A percentile compares a stretch with the other conserved stretches of the same genome.
These are phyloP conservation scores for Kodamaea sagamina DNA, from an alignment of 805 yeast species.

Conservation along the genomic window DNA sequence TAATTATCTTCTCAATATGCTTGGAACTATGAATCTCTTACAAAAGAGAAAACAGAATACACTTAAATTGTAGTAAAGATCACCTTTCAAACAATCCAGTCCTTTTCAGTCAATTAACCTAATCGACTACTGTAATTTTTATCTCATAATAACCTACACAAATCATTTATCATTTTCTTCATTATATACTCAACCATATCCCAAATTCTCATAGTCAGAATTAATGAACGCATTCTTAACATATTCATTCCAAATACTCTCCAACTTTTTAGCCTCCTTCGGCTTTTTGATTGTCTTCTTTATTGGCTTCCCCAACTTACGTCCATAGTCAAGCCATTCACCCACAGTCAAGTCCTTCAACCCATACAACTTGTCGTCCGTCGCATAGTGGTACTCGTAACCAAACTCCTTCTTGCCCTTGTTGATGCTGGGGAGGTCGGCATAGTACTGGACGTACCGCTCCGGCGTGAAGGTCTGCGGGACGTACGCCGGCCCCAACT, in stretches of 20 bases:
- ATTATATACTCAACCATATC: conserved; percentile 32
- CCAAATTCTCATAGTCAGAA: conserved; percentile 61
- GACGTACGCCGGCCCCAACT: conserved; percentile 75
- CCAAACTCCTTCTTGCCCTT: conserved; percentile 47
- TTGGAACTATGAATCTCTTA: too few relatives aligned
- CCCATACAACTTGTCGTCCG: conserved; percentile 58
- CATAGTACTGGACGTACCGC: conserved; percentile 69
- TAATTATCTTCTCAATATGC: not conserved
- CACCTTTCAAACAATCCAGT: too few relatives aligned
- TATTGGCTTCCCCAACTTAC: conserved; percentile 50
- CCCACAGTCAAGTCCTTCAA: conserved; percentile 58
- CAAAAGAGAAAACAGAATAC: too few relatives aligned
- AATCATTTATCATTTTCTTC: not conserved
- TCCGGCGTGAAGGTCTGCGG: conserved; percentile 74
- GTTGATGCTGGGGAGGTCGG: conserved; percentile 58
- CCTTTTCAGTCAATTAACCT: too few relatives aligned
- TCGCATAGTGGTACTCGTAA: conserved; percentile 68
- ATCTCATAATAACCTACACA: too few relatives aligned
- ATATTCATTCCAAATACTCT: conserved; percentile 58
- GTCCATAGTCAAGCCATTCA: conserved; percentile 63
- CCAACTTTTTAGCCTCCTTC: conserved; percentile 23
- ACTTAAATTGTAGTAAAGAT: too few relatives aligned
- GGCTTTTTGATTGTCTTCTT: conserved; percentile 20
- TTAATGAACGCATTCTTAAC: conserved; percentile 62
- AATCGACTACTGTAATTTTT: too few relatives aligned